Evolutionary conservation across 1,284 basidiomycete genomes (phyloP).

Genomic region (Leccinum griseonigrum): DNA sequence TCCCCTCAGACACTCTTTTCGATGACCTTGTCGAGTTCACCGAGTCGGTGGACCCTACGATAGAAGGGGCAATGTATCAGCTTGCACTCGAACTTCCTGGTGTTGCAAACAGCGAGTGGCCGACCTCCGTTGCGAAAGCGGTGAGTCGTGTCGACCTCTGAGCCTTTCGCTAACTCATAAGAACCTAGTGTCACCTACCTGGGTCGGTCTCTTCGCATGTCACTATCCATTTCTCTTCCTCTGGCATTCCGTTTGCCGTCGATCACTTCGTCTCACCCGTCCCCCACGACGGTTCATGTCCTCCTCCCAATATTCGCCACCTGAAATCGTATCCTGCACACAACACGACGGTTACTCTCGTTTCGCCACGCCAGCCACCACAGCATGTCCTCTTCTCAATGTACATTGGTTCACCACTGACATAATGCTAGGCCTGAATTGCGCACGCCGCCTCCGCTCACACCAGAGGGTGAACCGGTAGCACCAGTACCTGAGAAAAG

Average conservation of each 20-base stretch:
- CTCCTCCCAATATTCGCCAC: constrained; percentile 14
- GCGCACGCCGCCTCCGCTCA: constrained; percentile 63
- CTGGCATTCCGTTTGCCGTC: constrained; percentile 53
- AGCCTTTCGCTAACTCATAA: constrained; percentile 10
- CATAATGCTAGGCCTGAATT: constrained; percentile 54
- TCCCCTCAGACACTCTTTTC: constrained; percentile 39
- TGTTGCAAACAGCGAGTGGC: constrained; percentile 51
- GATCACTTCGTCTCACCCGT: constrained; percentile 70
- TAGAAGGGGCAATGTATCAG: constrained; percentile 62
- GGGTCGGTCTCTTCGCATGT: constrained; percentile 52
- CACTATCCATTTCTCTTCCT: constrained; percentile 51
- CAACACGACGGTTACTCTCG: constrained; percentile 57
- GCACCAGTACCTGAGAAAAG: constrained; percentile 66
- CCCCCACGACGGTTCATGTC: constrained; percentile 65
- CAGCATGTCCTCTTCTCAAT: constrained; percentile 42
- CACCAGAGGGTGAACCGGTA: constrained; percentile 61
- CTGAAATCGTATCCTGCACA: constrained; percentile 28
- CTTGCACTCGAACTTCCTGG: constrained; percentile 62
- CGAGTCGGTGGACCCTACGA: constrained; percentile 35
- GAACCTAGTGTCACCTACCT: constrained; percentile 57
- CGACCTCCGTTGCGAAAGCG: constrained; percentile 68
- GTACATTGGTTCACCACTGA: constrained; percentile 8
- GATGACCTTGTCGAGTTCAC: constrained; percentile 45
- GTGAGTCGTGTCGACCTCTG: constrained; percentile 43
- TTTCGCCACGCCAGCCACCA: constrained; percentile 49